phyloP scores from a whole-genome alignment of 2,329 filamentous ascomycete species.

The Talaromyces sp. region DNA sequence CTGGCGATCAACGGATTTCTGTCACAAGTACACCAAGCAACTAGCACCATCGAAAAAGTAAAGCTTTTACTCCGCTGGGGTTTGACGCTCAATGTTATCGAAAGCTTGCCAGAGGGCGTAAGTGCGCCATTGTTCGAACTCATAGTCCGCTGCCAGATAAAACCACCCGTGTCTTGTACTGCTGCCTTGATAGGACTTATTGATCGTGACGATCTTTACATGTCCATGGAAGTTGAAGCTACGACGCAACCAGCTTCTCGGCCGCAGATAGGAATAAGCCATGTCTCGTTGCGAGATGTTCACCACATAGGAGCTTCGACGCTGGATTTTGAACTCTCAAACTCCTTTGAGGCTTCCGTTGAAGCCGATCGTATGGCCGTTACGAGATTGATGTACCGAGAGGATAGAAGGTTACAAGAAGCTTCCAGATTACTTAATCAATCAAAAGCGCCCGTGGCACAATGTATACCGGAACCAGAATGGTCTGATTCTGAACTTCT shows the following conservation, averaged over 20 bases:
- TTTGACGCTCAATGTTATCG: slow-evolving; percentile 59
- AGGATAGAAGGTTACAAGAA: slow-evolving; percentile 85
- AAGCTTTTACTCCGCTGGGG: slow-evolving; percentile 68
- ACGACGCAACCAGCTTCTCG: slow-evolving; percentile 30
- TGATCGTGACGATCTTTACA: slow-evolving; percentile 73
- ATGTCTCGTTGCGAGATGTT: slow-evolving; percentile 67
- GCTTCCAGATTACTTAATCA: slow-evolving; percentile 82
- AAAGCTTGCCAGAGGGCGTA: slow-evolving; percentile 81
- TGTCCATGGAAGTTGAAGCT: slow-evolving; percentile 53
- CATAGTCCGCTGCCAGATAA: slow-evolving; percentile 76
- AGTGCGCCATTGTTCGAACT: slow-evolving; percentile 74
- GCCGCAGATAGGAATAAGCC: slow-evolving; percentile 48
- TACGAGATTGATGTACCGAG: slow-evolving; percentile 80
- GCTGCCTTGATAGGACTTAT: slow-evolving; percentile 67
- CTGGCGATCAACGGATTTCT: slow-evolving; percentile 66
- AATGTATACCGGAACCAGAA: slow-evolving; percentile 65
- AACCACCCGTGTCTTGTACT: slow-evolving; percentile 72
- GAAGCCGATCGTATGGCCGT: slow-evolving; percentile 79
- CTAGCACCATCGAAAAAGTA: slow-evolving; percentile 58
- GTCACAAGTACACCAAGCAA: slow-evolving; percentile 46
- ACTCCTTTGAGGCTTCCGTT: slow-evolving; percentile 69
- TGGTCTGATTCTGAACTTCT: slow-evolving; percentile 84
- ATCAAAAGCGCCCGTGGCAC: slow-evolving; percentile 70
- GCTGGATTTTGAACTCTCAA: slow-evolving; percentile 45
- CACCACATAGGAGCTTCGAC: slow-evolving; percentile 63